Evolutionary conservation across 1,139 yeast species (phyloP).

Genomic region (Yamadazyma buinensis): DNA sequence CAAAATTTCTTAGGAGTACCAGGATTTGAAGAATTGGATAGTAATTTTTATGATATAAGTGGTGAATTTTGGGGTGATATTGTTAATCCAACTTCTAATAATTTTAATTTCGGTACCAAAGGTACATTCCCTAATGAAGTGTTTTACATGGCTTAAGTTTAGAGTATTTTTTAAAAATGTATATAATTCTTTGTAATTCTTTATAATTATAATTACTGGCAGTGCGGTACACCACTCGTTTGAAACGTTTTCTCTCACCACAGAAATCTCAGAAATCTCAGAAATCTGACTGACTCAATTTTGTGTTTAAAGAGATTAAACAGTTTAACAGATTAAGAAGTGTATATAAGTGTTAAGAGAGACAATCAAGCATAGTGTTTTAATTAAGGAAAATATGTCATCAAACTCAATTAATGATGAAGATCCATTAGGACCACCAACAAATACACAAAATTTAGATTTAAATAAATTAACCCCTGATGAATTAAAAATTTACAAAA

Average conservation of each 20-base stretch:
- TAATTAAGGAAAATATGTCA: conserved; percentile 5
- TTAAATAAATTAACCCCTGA: conserved; percentile 60
- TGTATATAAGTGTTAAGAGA: too few species aligned
- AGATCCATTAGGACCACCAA: conserved; percentile 48
- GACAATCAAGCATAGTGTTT: too few species aligned
- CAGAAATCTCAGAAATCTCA: too few species aligned
- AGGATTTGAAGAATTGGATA: conserved; percentile 24
- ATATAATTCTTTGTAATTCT: too few species aligned
- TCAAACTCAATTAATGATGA: conserved; percentile 23
- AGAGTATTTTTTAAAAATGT: too few species aligned
- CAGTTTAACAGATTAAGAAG: too few species aligned
- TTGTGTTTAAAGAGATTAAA: too few species aligned
- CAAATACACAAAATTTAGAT: conserved; percentile 48
- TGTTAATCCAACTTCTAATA: conserved; percentile 32
- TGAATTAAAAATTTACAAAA: conserved; percentile 63
- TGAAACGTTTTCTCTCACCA: too few species aligned
- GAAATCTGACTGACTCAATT: too few species aligned
- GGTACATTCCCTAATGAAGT: conserved; percentile 23
- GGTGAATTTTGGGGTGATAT: conserved; percentile 47
- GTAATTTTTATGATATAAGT: conserved; percentile 30
- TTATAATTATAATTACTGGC: too few species aligned
- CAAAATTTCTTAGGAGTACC: conserved; percentile 5
- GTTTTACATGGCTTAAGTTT: conserved; percentile 17
- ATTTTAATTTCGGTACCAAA: conserved; percentile 32
- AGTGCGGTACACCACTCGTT: too few species aligned